Percentiles rank a stretch among this genome's conserved stretches.
Conservation (phyloP, 768 basidiomycete species). For the Suillus decipiens region DNA sequence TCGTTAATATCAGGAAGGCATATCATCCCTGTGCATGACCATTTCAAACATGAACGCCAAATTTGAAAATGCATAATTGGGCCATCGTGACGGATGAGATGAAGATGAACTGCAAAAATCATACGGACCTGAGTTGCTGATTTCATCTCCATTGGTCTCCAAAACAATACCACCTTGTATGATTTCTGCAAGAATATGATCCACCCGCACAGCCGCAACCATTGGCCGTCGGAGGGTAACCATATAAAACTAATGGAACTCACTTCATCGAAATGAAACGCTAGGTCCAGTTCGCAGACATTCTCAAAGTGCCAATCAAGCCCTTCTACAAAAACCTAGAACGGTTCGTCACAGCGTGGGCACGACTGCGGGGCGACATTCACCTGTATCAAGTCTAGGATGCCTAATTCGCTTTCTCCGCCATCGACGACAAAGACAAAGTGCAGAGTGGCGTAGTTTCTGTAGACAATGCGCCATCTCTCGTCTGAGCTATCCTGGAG, state of each 20-base stretch:
- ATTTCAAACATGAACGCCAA: constrained; percentile 1
- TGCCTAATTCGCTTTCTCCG: constrained; percentile 95
- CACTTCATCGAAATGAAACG: constrained; percentile 98
- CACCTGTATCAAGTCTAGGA: constrained; percentile 93
- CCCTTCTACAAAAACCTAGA: constrained; percentile 91
- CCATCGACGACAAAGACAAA: constrained; percentile 97
- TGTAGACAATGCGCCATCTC: constrained; percentile 85
- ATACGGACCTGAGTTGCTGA: constrained; percentile 64
- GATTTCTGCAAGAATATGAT: constrained; percentile 93
- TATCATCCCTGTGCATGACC: not conserved
- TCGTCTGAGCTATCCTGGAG: constrained; percentile 52
- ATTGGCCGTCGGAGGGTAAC: not conserved
- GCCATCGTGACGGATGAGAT: constrained; percentile 3
- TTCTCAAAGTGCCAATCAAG: constrained; percentile 96
- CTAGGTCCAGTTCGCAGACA: constrained; percentile 96
- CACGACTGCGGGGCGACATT: not conserved
- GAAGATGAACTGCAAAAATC: constrained; percentile 5
- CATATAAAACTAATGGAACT: constrained; percentile 17
- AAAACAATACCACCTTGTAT: constrained; percentile 96
- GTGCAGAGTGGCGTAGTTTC: constrained; percentile 94
- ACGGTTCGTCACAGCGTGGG: constrained; percentile 1
- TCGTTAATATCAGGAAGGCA: constrained; percentile 17
- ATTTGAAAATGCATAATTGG: not conserved
- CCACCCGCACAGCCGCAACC: constrained; percentile 57
- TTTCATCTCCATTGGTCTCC: constrained; percentile 92